These are phyloP conservation scores for Batrachochytrium dendrobatidis DNA, from an alignment of 371 early-diverging fungal genomes.

Conservation along the genomic window DNA sequence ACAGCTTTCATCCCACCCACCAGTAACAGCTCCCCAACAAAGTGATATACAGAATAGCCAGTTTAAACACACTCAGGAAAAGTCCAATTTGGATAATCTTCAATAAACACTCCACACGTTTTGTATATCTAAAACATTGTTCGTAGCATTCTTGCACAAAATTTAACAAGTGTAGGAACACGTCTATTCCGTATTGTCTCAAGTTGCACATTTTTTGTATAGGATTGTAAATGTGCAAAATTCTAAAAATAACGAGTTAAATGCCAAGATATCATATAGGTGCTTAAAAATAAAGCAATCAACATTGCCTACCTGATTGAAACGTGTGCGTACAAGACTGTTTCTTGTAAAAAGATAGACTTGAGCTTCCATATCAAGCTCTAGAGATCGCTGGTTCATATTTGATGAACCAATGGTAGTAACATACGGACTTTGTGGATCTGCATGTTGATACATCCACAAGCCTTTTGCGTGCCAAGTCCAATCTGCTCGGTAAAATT, in stretches of 20 bases:
- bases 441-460: neutral
- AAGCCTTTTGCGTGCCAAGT: conserved; percentile 85
- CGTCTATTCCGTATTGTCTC: conserved; percentile 36
- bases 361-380: conserved; percentile 86
- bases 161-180: conserved; percentile 42
- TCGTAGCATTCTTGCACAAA: conserved; percentile 40
- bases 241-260: conserved; percentile 26
- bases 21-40: too few species aligned
- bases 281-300: neutral
- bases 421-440: conserved; percentile 37
- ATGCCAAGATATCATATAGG: neutral
- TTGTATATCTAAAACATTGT: conserved; percentile 53
- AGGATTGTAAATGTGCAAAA: conserved; percentile 32
- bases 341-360: conserved; percentile 62
- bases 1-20: too few species aligned
- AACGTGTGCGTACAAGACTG: conserved; percentile 39
- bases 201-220: conserved; percentile 33
- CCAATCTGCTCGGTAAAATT: conserved; percentile 74
- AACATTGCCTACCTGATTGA: conserved; percentile 48
- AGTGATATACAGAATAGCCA: too few species aligned
- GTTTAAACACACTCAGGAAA: too few species aligned
- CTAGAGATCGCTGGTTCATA: conserved; percentile 82
- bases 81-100: too few species aligned
- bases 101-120: too few species aligned
- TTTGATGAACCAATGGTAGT: conserved; percentile 91